Percentiles rank a stretch among this genome's conserved stretches.
Evolutionary conservation across 2,329 filamentous ascomycete species (phyloP).

Genomic region (Pseudogymnoascus sp.): DNA sequence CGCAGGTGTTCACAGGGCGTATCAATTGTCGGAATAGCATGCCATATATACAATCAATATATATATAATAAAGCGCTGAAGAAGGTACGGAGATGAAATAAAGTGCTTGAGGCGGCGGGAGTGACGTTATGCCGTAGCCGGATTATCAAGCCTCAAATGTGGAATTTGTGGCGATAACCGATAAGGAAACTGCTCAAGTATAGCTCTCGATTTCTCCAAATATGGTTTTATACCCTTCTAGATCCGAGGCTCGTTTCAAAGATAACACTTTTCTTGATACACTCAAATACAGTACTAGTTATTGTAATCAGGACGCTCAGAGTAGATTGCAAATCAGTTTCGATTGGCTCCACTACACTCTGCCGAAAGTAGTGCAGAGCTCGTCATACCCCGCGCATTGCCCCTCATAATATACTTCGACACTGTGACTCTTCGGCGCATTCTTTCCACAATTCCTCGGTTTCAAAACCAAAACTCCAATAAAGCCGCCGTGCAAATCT

Average conservation of each 20-base stretch:
- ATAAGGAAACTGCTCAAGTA: background rate
- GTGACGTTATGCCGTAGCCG: conserved; percentile 2
- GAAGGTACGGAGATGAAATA: background rate
- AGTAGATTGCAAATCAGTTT: background rate
- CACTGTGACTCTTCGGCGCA: background rate
- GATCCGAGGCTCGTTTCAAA: background rate
- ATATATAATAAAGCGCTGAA: background rate
- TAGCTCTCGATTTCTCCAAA: background rate
- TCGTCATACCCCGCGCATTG: conserved; percentile 4
- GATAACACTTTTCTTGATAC: background rate
- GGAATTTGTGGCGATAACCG: background rate
- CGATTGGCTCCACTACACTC: background rate
- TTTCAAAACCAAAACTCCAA: background rate
- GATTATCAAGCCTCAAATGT: background rate
- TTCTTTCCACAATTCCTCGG: background rate
- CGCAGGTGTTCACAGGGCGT: conserved; percentile 24
- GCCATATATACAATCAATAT: conserved; percentile 4
- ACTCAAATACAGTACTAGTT: background rate
- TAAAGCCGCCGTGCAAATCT: background rate
- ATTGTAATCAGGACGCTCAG: background rate
- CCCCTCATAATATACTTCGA: conserved; percentile 5
- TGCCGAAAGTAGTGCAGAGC: background rate
- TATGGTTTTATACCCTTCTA: background rate
- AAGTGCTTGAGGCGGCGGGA: background rate
- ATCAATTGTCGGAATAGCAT: conserved; percentile 25